Evolutionary conservation across 2,329 filamentous ascomycete genomes (phyloP).

Genomic region (Cladobotryum mycophilum): DNA sequence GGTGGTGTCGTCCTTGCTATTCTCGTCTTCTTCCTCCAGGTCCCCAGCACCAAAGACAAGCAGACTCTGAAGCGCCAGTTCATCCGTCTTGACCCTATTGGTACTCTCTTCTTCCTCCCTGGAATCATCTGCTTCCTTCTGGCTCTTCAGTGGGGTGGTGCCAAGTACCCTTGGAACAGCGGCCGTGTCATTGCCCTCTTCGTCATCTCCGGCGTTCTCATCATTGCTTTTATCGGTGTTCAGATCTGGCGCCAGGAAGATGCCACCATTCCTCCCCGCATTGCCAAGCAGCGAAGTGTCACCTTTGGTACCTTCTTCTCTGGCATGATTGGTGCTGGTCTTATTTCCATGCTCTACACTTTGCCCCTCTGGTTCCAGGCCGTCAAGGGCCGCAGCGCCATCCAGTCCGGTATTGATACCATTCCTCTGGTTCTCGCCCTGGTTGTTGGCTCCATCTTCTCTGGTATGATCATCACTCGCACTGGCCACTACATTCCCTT

Average conservation of each 20-base stretch:
- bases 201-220: conserved; percentile 25
- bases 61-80: neutral
- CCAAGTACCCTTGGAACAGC: conserved; percentile 18
- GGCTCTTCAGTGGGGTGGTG: conserved; percentile 39
- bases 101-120: conserved; percentile 16
- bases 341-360: conserved; percentile 29
- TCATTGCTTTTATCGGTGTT: conserved; percentile 24
- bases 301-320: neutral
- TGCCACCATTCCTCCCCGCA: conserved; percentile 34
- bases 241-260: conserved; percentile 28
- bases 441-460: conserved; percentile 21
- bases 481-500: conserved; percentile 38
- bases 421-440: conserved; percentile 24
- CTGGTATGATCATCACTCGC: conserved; percentile 19
- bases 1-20: neutral
- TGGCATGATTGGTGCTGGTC: neutral
- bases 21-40: neutral
- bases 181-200: conserved; percentile 30
- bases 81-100: conserved; percentile 11
- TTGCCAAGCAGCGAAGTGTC: conserved; percentile 28
- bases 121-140: conserved; percentile 38
- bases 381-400: conserved; percentile 30
- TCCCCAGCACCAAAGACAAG: neutral
- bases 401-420: conserved; percentile 22
- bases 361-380: conserved; percentile 47